phyloP scores from a whole-genome alignment of 225 moss, liverwort and hornwort genomes.

The Bryum argenteum region DNA sequence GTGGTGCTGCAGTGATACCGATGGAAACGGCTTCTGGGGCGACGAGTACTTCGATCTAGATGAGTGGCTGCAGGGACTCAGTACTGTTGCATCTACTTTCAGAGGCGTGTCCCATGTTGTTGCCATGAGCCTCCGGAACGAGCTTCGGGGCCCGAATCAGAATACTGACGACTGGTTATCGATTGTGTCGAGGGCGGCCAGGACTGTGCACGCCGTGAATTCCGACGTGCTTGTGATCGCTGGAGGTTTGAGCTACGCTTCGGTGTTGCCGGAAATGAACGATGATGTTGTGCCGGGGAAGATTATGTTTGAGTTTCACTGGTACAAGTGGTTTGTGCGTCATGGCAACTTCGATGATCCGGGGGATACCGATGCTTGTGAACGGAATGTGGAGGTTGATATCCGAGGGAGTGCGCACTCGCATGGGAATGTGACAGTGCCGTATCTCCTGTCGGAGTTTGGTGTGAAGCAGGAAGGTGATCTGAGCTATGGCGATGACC shows the following conservation, averaged over 20 bases:
- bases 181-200: conserved; percentile 20
- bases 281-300: conserved; percentile 22
- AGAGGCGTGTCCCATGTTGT: conserved; percentile 19
- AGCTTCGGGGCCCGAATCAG: conserved; percentile 34
- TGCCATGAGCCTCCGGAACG: conserved; percentile 54
- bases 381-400: conserved; percentile 27
- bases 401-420: neutral
- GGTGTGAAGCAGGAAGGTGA: conserved; percentile 34
- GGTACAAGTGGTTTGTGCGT: conserved; percentile 44
- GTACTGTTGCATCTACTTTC: conserved; percentile 8
- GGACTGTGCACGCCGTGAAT: conserved; percentile 11
- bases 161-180: conserved; percentile 22
- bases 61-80: conserved; percentile 42
- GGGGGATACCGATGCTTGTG: conserved; percentile 20
- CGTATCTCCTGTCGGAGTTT: conserved; percentile 48
- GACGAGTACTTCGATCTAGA: conserved; percentile 40
- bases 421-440: conserved; percentile 21
- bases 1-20: conserved; percentile 48
- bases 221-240: conserved; percentile 33
- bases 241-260: conserved; percentile 40
- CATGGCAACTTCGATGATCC: conserved; percentile 26
- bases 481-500: conserved; percentile 11
- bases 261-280: conserved; percentile 22
- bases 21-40: conserved; percentile 63
- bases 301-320: conserved; percentile 57